Evolutionary conservation across 2,329 filamentous ascomycete species (phyloP).

Genomic region (Colletotrichum phormii): DNA sequence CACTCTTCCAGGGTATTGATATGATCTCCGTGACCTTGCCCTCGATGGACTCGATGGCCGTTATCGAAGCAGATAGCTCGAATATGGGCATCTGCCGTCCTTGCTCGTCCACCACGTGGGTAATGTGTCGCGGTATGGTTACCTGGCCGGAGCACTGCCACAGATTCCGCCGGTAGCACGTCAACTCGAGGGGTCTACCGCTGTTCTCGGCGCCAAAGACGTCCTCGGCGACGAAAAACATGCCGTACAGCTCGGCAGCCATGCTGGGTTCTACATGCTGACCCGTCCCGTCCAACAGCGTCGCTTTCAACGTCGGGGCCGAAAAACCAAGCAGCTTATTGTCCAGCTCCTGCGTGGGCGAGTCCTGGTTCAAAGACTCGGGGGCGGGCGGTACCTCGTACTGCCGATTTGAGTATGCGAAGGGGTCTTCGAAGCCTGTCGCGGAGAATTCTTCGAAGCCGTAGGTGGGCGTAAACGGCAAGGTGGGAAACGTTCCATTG

Average conservation of each 20-base stretch:
- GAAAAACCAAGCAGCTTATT: conserved; percentile 83
- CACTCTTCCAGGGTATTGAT: conserved; percentile 93
- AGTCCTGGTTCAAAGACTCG: conserved; percentile 58
- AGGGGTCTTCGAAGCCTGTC: conserved; percentile 73
- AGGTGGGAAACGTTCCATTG: conserved; percentile 52
- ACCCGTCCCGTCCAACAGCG: conserved; percentile 74
- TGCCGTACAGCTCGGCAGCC: conserved; percentile 83
- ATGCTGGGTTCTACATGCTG: conserved; percentile 71
- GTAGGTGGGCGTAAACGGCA: conserved; percentile 69
- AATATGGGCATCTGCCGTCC: conserved; percentile 82
- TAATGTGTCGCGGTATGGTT: conserved; percentile 77
- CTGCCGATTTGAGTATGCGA: conserved; percentile 65
- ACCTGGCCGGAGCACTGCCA: conserved; percentile 95
- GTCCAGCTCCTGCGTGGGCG: conserved; percentile 69
- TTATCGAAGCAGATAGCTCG: conserved; percentile 84
- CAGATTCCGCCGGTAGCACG: conserved; percentile 93
- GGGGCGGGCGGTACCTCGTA: conserved; percentile 58
- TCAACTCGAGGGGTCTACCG: conserved; percentile 80
- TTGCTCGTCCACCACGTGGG: conserved; percentile 79
- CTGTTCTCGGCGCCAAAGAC: conserved; percentile 73
- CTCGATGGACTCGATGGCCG: conserved; percentile 91
- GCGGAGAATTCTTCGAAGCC: conserved; percentile 70
- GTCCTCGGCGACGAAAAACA: conserved; percentile 89
- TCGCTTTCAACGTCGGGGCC: conserved; percentile 68
- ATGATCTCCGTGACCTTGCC: conserved; percentile 94